A percentile compares a stretch with the other conserved stretches of the same genome.
Evolutionary conservation across 2,329 filamentous ascomycete genomes (phyloP).

Genomic region (Laburnicola sp.): DNA sequence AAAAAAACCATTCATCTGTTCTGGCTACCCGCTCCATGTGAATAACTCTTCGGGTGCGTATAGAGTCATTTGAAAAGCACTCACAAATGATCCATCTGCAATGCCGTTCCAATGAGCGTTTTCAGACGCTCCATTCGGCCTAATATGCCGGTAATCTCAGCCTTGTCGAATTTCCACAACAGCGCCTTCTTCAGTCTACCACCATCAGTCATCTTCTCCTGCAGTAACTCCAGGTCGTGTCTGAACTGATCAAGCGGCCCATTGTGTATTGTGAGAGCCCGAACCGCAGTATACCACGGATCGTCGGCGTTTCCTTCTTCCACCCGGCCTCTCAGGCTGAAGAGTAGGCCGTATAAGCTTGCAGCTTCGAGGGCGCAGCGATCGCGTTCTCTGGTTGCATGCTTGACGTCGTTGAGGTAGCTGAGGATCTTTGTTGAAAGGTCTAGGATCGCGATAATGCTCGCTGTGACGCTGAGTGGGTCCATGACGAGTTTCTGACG

Average conservation of each 20-base stretch:
- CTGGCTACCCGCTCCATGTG: too few relatives aligned
- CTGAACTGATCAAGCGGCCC: constrained; percentile 29
- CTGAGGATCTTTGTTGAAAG: constrained; percentile 16
- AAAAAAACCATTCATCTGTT: too few relatives aligned
- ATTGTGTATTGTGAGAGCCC: constrained; percentile 15
- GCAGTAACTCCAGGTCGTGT: constrained; percentile 17
- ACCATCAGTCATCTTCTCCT: constrained; percentile 6
- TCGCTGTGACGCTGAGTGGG: constrained; percentile 21
- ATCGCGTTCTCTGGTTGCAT: constrained; percentile 24
- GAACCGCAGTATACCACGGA: constrained; percentile 24
- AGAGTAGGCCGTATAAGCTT: constrained; percentile 26
- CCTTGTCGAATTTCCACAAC: too few relatives aligned
- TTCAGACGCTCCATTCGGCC: too few relatives aligned
- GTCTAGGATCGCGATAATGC: constrained; percentile 26
- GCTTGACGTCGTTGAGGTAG: constrained; percentile 25
- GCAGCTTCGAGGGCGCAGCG: constrained; percentile 20
- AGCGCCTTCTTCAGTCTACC: too few relatives aligned
- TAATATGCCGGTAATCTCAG: too few relatives aligned
- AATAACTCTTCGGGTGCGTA: too few relatives aligned
- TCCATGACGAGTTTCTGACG: constrained; percentile 14
- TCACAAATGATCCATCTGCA: too few relatives aligned
- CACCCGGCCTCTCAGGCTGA: constrained; percentile 20
- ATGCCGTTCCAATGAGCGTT: too few relatives aligned
- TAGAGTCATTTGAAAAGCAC: too few relatives aligned
- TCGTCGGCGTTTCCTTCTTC: constrained; percentile 17